Evolutionary conservation across 2,329 filamentous ascomycete species (phyloP), one percentile per base, ranked within the genome.

Genomic region (Venturia oleaginea): DNA sequence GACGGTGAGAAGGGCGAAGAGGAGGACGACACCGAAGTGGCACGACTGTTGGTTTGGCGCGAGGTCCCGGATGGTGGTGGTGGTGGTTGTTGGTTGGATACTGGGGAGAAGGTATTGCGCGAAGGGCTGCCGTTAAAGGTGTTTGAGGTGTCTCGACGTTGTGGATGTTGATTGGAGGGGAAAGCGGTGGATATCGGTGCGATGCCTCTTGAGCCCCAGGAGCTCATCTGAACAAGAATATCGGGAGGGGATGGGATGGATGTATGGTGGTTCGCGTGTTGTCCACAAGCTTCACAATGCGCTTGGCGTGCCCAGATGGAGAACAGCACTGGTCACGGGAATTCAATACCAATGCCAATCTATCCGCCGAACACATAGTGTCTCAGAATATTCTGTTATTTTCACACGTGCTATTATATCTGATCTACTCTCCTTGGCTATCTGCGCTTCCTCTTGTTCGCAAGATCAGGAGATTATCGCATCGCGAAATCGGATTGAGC

Each of bases 121-220:
- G 80, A 78, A 69, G 79, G 77, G 71, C 77, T 82, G 69, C 75
- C 78, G 55, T 37, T 37, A 15, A 37, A 61, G 79, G 79, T 70
- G 22, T 22, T 43, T 42, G 59, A 43, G 59, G 34, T 17, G 59
- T 38, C 30, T 19, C 59, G 30, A 19, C 59, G 30, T 34, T 34
- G 51, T 17, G 61, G 8, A 68, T 74, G 73, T 69, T 72, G 70
- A 68, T 71, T 72, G 65, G 77, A 75, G 68, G 74, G 65, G 76
- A 78, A 78, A 66, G 76, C 79, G 69, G 80, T 84, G 69, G 83
- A 81, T 71, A 86, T 81, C 72, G 84, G 83, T 70, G 84, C 80
- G 72, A 83, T 76, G 70, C 80, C 79, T 75, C 83, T 78, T 73
- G 78, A 76, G 77, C 80, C 81, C 83, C 83, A 85, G 74, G 80